A percentile compares a stretch with the other conserved stretches of the same genome.
Conservation (phyloP, 371 early-diverging fungal species). For the Mucor plumbeus region DNA sequence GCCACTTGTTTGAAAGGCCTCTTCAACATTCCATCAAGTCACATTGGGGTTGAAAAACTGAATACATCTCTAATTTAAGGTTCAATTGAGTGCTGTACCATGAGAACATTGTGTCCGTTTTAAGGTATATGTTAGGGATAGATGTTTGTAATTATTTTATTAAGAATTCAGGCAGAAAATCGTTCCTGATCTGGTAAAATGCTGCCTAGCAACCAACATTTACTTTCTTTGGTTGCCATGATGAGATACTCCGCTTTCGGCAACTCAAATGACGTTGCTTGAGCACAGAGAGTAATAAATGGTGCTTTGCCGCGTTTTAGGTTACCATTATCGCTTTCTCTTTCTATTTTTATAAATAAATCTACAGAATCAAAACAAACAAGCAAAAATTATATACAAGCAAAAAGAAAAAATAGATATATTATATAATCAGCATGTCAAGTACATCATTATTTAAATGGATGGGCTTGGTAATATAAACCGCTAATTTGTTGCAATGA, state of each 20-base stretch:
- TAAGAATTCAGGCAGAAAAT: no score
- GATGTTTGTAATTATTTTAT: no score
- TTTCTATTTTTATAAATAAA: slow-evolving; percentile 9
- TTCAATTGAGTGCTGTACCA: no score
- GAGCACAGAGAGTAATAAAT: neutral
- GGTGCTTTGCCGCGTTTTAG: neutral
- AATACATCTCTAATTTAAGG: neutral
- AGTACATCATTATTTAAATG: slow-evolving; percentile 85
- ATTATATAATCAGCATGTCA: slow-evolving; percentile 28
- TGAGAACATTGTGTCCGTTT: no score
- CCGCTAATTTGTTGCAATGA: neutral
- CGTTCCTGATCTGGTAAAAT: neutral
- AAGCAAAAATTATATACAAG: neutral
- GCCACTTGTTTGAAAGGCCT: slow-evolving; percentile 1
- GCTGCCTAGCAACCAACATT: neutral
- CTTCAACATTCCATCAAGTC: neutral
- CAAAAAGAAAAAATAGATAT: neutral
- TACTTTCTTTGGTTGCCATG: neutral
- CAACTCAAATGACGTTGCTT: neutral
- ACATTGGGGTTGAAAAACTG: neutral
- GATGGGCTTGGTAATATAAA: slow-evolving; percentile 72
- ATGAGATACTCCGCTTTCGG: no score
- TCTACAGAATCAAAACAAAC: neutral
- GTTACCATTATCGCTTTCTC: slow-evolving; percentile 8
- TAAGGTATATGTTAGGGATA: no score